Evolutionary conservation across 306 rosid species (phyloP).

Genomic region (Cucurbita maxima): DNA sequence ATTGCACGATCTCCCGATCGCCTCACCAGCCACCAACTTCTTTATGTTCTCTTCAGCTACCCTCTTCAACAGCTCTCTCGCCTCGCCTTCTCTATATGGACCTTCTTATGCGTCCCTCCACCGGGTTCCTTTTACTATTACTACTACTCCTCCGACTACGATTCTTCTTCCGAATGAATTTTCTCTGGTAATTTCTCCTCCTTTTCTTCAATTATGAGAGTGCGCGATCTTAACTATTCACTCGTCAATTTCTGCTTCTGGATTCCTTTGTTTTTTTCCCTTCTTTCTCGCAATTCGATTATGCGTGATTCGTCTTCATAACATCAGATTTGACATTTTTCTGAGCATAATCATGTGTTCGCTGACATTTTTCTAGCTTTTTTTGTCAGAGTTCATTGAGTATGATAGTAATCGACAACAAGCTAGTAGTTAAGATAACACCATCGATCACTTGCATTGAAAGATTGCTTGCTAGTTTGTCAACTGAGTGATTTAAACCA

Average conservation of each 20-base stretch:
- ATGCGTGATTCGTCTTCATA: no score
- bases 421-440: not conserved
- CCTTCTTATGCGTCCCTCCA: constrained; percentile 54
- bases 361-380: not conserved
- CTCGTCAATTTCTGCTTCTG: not conserved
- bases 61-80: constrained; percentile 69
- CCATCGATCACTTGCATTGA: not conserved
- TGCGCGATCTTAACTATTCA: not conserved
- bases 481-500: not conserved
- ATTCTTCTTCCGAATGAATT: not conserved
- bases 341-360: not conserved
- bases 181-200: not conserved
- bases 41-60: constrained; percentile 46
- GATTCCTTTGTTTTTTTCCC: not conserved
- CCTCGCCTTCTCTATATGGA: constrained; percentile 50
- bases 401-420: not conserved
- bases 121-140: constrained; percentile 26
- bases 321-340: not conserved
- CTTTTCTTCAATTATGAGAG: not conserved
- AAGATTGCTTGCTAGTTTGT: not conserved
- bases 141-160: constrained; percentile 23
- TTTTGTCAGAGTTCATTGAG: not conserved
- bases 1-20: constrained; percentile 42
- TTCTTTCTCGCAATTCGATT: no score
- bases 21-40: constrained; percentile 31